Evolutionary conservation across 169 alveolate genomes (phyloP), one percentile per base, ranked within the genome.

Genomic region (Theileria orientalis): DNA sequence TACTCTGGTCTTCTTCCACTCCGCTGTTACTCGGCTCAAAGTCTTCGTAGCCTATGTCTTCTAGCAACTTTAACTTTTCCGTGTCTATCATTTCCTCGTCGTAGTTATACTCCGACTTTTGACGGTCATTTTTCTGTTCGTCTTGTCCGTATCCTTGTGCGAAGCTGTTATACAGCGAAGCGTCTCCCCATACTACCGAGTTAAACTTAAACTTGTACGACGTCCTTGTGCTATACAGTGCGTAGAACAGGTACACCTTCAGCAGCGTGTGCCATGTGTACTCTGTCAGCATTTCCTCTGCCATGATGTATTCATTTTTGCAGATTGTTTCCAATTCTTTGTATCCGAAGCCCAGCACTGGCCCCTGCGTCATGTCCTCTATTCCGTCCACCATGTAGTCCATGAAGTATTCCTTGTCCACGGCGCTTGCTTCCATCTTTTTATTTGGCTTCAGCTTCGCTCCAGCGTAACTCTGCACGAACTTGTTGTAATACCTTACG

Each of bases 291-390:
- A 76, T 76, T 30, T 21, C 70, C 11, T 68, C 71, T 7, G 35
- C 46, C 54, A 76, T 25, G 1, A 46, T 46, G 13, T 37, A 21
- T 23, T 76, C 63, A 33, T 16, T 74, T n/a, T 54, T 56, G 2
- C 51, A 30, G 16, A 68, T 64, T n/a, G 33, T 29, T 1, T 5
- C 19, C 16, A 69, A 41, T 47, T 76, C 85, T 41, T 37, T 57
- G 66, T 63, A 76, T 5, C 85, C 85, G 51, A 33, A 67, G 2
- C 77, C 85, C 21, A 74, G 51, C 23, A 76, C 68, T 5, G 76
- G 78, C 27, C 40, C 56, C 37, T 30, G 40, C 16, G 25, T 14
- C 37, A 27, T 23, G 41, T 8, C 44, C 23, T 52, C 16, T 3
- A 52, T 3, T 8, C 32, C 60, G 25, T 49, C 60, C 0, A 49